Evolutionary conservation across 768 basidiomycete genomes (phyloP).

Genomic region (Hydnum rufescens): DNA sequence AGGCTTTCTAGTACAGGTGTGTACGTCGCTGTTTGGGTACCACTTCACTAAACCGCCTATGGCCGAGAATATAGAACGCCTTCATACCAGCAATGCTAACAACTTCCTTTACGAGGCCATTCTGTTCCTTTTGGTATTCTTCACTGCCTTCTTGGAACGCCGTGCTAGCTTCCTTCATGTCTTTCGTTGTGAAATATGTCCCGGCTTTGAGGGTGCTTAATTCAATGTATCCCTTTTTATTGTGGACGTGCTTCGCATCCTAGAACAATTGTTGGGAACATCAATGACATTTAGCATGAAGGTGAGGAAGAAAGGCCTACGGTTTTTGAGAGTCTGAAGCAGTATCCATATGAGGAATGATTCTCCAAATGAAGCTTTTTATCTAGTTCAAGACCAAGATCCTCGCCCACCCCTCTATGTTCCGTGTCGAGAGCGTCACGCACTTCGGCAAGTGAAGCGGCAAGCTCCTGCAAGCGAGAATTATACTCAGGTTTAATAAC

Average conservation of each 20-base stretch:
- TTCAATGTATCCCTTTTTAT: constrained; percentile 56
- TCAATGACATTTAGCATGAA: neutral
- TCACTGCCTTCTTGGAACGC: constrained; percentile 49
- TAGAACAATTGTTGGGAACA: constrained; percentile 15
- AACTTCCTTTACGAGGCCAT: constrained; percentile 74
- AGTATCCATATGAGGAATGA: constrained; percentile 73
- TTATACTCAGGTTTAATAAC: constrained; percentile 90
- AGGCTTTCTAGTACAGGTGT: constrained; percentile 69
- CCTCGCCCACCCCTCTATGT: constrained; percentile 45
- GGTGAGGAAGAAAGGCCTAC: constrained; percentile 25
- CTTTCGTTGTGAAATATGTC: constrained; percentile 68
- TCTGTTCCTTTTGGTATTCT: constrained; percentile 57
- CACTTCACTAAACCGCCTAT: neutral
- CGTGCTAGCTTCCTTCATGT: constrained; percentile 48
- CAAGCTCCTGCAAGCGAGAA: constrained; percentile 43
- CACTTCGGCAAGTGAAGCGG: constrained; percentile 43
- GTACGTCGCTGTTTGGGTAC: constrained; percentile 85
- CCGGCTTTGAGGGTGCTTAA: constrained; percentile 73
- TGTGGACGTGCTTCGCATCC: constrained; percentile 58
- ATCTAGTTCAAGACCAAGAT: constrained; percentile 65
- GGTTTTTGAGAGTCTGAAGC: constrained; percentile 79
- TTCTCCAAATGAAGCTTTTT: constrained; percentile 96
- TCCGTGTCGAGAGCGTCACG: constrained; percentile 71
- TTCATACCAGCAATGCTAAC: constrained; percentile 72
- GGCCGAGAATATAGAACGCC: neutral